Evolutionary conservation across 2,329 filamentous ascomycete genomes (phyloP).

Genomic region (Aspergillus viridinutans): DNA sequence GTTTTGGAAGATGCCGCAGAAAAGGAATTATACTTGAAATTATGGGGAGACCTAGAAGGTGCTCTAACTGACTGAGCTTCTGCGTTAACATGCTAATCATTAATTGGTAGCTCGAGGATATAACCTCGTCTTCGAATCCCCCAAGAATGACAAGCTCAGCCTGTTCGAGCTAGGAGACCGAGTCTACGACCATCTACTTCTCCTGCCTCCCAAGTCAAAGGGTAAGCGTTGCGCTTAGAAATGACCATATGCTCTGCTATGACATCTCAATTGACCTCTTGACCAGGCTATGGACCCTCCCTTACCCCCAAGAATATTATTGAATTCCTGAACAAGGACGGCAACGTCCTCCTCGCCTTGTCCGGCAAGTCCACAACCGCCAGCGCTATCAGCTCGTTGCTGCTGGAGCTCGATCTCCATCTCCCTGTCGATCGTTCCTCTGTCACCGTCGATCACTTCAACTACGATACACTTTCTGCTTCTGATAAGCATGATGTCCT

Average conservation of each 20-base stretch:
- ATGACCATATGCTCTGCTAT: neutral
- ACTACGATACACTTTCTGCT: slow-evolving; percentile 74
- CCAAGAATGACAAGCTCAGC: slow-evolving; percentile 70
- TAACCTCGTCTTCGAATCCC: slow-evolving; percentile 73
- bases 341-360: slow-evolving; percentile 85
- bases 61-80: slow-evolving; percentile 6
- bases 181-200: slow-evolving; percentile 83
- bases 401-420: slow-evolving; percentile 82
- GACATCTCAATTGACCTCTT: slow-evolving; percentile 22
- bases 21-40: slow-evolving; percentile 76
- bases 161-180: slow-evolving; percentile 84
- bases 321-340: slow-evolving; percentile 85
- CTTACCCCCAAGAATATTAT: slow-evolving; percentile 81
- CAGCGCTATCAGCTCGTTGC: slow-evolving; percentile 68
- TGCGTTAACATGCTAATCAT: slow-evolving; percentile 10
- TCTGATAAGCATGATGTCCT: slow-evolving; percentile 84
- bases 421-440: slow-evolving; percentile 82
- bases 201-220: slow-evolving; percentile 88
- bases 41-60: slow-evolving; percentile 53
- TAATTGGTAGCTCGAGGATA: slow-evolving; percentile 69
- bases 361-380: slow-evolving; percentile 68
- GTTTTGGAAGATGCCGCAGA: slow-evolving; percentile 79
- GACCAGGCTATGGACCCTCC: slow-evolving; percentile 74
- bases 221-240: slow-evolving; percentile 47
- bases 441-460: slow-evolving; percentile 91